A percentile compares a stretch with the other conserved stretches of the same genome.
Conservation (phyloP, 805 yeast species). For the Hanseniaspora guilliermondii region DNA sequence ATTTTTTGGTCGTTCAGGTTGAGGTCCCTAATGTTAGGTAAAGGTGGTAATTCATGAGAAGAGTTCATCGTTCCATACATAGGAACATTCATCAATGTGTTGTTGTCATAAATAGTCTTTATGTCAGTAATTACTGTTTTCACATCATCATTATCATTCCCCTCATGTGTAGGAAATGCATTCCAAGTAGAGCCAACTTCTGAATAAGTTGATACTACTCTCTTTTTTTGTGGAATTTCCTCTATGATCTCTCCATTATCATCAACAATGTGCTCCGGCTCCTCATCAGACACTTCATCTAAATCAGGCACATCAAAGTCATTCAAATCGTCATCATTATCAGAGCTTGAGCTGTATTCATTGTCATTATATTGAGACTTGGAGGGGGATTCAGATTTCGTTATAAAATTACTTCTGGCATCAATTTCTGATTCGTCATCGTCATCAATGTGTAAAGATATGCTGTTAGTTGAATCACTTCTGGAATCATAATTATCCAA, state of each 20-base stretch:
- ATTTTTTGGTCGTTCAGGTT: neutral
- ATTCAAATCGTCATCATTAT: neutral
- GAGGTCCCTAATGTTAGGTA: constrained; percentile 19
- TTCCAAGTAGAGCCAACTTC: constrained; percentile 28
- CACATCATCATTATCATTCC: constrained; percentile 18
- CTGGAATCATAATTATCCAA: neutral
- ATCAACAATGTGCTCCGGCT: constrained; percentile 26
- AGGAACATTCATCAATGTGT: constrained; percentile 28
- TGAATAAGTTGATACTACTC: constrained; percentile 25
- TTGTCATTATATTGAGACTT: neutral
- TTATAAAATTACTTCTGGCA: constrained; percentile 7
- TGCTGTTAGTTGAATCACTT: neutral
- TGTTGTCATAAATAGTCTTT: constrained; percentile 28
- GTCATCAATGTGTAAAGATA: neutral
- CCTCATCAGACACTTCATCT: constrained; percentile 15
- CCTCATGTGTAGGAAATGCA: constrained; percentile 24
- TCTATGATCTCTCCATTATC: constrained; percentile 26
- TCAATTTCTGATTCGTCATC: neutral
- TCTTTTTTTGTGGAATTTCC: constrained; percentile 22
- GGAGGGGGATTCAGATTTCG: constrained; percentile 1
- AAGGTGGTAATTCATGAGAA: constrained; percentile 24
- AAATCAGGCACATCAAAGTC: constrained; percentile 9
- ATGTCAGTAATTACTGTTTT: constrained; percentile 26
- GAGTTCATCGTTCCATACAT: constrained; percentile 21
- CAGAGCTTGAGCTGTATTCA: constrained; percentile 1